These are phyloP conservation scores for Fraxinus sp. DNA, from an alignment of 305 asterid species.

Conservation along the genomic window DNA sequence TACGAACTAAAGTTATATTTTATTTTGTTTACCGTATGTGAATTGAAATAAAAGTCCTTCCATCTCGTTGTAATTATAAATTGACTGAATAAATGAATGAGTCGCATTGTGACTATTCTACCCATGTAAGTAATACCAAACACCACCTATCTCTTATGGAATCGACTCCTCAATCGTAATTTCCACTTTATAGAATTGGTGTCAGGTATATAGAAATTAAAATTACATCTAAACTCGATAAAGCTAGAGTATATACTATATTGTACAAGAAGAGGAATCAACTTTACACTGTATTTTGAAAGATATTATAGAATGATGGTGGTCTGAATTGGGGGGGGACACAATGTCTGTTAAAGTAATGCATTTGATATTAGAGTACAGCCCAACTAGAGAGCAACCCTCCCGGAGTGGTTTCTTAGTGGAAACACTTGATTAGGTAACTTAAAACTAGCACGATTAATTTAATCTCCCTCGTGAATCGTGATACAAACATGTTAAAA, in stretches of 20 bases:
- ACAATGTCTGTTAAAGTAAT: constrained; percentile 53
- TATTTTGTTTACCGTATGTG: background rate
- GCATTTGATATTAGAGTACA: constrained; percentile 28
- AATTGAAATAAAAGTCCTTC: background rate
- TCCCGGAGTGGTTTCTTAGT: constrained; percentile 43
- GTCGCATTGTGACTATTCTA: background rate
- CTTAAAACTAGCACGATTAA: constrained; percentile 28
- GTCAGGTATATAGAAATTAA: background rate
- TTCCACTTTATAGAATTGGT: background rate
- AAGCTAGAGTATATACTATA: background rate
- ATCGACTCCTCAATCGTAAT: background rate
- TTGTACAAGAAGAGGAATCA: constrained; percentile 25
- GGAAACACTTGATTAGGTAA: constrained; percentile 43
- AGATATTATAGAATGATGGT: constrained; percentile 40
- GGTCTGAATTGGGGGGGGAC: constrained; percentile 57
- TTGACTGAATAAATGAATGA: background rate
- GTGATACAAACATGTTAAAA: background rate
- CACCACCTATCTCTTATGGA: background rate
- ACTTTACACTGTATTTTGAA: constrained; percentile 18
- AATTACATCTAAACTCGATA: constrained; percentile 7
- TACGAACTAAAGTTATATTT: background rate
- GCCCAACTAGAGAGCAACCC: constrained; percentile 30
- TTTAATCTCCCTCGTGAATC: constrained; percentile 22
- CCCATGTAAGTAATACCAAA: background rate
- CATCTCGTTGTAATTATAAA: background rate